Percentiles rank a stretch among this genome's conserved stretches.
Evolutionary conservation across 2,329 filamentous ascomycete genomes (phyloP).

Genomic region (Periconia digitata): DNA sequence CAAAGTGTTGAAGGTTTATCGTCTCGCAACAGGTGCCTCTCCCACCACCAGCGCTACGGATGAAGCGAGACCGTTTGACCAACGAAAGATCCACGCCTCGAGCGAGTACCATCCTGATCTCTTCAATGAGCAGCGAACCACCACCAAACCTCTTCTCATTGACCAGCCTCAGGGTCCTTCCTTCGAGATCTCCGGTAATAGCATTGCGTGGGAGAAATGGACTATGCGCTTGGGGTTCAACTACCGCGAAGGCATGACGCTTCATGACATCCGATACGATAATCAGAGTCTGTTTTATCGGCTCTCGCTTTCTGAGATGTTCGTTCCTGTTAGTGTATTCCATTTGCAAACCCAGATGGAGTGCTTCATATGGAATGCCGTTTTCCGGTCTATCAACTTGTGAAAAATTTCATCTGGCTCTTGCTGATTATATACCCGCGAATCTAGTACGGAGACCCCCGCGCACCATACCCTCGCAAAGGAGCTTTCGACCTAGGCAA

Average conservation of each 20-base stretch:
- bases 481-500: constrained; percentile 56
- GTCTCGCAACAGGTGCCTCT: constrained; percentile 46
- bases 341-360: no score
- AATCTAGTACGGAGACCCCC: constrained; percentile 67
- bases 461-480: constrained; percentile 67
- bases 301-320: constrained; percentile 68
- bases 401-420: no score
- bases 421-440: no score
- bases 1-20: constrained; percentile 53
- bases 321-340: no score
- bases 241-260: constrained; percentile 47
- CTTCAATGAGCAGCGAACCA: constrained; percentile 9
- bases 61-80: constrained; percentile 43
- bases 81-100: constrained; percentile 43
- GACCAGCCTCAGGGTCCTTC: constrained; percentile 28
- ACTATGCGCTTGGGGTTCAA: constrained; percentile 49
- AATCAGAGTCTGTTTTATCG: constrained; percentile 67
- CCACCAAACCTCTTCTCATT: constrained; percentile 23
- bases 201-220: constrained; percentile 49
- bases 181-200: constrained; percentile 20
- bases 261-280: constrained; percentile 65
- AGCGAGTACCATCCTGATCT: constrained; percentile 30
- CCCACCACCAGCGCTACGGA: constrained; percentile 43
- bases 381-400: no score
- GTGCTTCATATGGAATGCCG: no score